phyloP scores from a whole-genome alignment of 2,329 filamentous ascomycete genomes.

The Aspergillus melleus region DNA sequence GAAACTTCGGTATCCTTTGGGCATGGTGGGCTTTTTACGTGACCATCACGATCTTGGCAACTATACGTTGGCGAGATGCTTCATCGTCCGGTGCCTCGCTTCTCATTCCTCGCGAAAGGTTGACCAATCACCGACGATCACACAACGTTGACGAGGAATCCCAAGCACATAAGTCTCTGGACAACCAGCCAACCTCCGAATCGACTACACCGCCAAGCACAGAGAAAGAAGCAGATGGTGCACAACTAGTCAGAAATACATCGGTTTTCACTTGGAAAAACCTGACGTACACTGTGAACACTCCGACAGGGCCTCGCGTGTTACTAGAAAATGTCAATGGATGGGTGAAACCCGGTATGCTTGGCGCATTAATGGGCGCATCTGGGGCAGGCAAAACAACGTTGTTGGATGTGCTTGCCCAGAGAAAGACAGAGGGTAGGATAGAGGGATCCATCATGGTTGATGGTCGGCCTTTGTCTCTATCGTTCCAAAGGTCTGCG shows the following conservation, averaged over 20 bases:
- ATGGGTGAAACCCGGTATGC: conserved; percentile 73
- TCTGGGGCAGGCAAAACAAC: conserved; percentile 76
- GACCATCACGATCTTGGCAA: conserved; percentile 58
- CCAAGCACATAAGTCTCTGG: conserved; percentile 28
- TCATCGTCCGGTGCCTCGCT: conserved; percentile 57
- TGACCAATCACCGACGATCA: conserved; percentile 37
- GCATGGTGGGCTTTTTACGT: conserved; percentile 64
- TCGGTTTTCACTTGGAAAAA: conserved; percentile 75
- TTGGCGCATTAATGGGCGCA: conserved; percentile 76
- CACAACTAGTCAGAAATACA: conserved; percentile 59
- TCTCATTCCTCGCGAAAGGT: conserved; percentile 62
- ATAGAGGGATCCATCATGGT: conserved; percentile 66
- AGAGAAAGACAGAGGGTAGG: conserved; percentile 65
- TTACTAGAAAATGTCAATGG: conserved; percentile 69
- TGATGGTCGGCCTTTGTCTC: conserved; percentile 60
- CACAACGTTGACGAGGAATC: conserved; percentile 53
- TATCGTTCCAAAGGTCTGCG: conserved; percentile 65
- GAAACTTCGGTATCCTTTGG: conserved; percentile 64
- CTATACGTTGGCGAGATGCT: conserved; percentile 56
- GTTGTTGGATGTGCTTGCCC: conserved; percentile 71
- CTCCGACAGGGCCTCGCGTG: conserved; percentile 53
- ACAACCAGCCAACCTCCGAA: conserved; percentile 21
- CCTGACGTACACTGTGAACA: conserved; percentile 68
- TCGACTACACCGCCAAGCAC: conserved; percentile 6
- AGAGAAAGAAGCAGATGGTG: conserved; percentile 27